Percentiles rank a stretch among this genome's conserved stretches.
These are phyloP conservation scores for Penicillium sp. DNA, from an alignment of 2,329 filamentous ascomycete genomes.

Conservation along the genomic window DNA sequence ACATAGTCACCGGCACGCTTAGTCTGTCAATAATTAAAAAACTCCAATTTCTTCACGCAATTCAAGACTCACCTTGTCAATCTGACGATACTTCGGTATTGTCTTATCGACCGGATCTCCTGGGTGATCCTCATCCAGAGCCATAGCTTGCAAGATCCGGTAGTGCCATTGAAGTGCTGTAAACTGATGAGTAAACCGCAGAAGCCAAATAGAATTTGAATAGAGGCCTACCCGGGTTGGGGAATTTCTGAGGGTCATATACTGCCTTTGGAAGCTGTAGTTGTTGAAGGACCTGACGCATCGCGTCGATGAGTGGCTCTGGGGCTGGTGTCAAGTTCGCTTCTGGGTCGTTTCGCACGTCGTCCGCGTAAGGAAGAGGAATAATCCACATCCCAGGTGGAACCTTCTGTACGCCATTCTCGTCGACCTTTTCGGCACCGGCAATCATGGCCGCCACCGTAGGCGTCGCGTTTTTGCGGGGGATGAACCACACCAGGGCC, in stretches of 20 bases:
- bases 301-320: slow-evolving; percentile 68
- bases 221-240: slow-evolving; percentile 61
- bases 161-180: slow-evolving; percentile 93
- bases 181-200: no score
- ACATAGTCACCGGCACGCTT: slow-evolving; percentile 70
- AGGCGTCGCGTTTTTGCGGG: slow-evolving; percentile 73
- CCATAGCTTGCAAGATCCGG: slow-evolving; percentile 82
- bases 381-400: slow-evolving; percentile 86
- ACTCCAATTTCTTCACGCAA: neutral
- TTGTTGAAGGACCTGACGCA: slow-evolving; percentile 77
- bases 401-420: slow-evolving; percentile 61
- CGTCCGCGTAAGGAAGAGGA: slow-evolving; percentile 82
- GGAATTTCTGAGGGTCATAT: slow-evolving; percentile 81
- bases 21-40: neutral
- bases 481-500: slow-evolving; percentile 82
- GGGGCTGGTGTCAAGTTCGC: slow-evolving; percentile 54
- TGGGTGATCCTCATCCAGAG: slow-evolving; percentile 84
- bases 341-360: slow-evolving; percentile 70
- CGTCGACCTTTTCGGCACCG: slow-evolving; percentile 60
- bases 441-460: slow-evolving; percentile 75
- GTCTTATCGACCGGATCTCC: slow-evolving; percentile 71
- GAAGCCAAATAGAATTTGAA: no score
- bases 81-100: slow-evolving; percentile 75
- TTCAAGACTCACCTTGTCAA: slow-evolving; percentile 59
- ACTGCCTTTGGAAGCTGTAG: slow-evolving; percentile 78